These are phyloP conservation scores for Tylopilus felleus DNA, from an alignment of 768 basidiomycete genomes.

Conservation along the genomic window DNA sequence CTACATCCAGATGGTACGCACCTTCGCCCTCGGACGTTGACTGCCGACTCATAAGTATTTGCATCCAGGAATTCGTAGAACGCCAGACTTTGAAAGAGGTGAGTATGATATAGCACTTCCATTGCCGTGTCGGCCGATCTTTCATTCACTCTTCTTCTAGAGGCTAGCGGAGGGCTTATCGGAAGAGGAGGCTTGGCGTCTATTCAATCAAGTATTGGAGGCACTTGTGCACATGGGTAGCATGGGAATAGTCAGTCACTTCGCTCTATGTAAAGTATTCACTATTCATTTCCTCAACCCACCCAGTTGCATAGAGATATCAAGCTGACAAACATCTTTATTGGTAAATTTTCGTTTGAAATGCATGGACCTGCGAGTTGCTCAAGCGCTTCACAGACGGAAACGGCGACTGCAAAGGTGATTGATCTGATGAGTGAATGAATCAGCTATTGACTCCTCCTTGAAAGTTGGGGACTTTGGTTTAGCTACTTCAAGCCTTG, in stretches of 20 bases:
- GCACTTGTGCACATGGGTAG: conserved; percentile 88
- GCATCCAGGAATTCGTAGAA: conserved; percentile 77
- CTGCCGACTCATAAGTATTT: background rate
- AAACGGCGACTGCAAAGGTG: conserved; percentile 81
- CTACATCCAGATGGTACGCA: conserved; percentile 91
- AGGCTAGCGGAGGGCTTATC: conserved; percentile 75
- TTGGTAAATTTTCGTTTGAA: conserved; percentile 50
- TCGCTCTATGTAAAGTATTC: background rate
- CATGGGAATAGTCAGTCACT: conserved; percentile 70
- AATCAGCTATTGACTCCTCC: background rate
- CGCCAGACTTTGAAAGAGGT: conserved; percentile 88
- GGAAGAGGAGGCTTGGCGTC: conserved; percentile 84
- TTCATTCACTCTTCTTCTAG: conserved; percentile 29
- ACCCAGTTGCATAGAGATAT: conserved; percentile 81
- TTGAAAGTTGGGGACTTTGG: conserved; percentile 86
- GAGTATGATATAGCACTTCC: background rate
- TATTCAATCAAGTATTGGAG: conserved; percentile 88
- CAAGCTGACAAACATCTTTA: conserved; percentile 92
- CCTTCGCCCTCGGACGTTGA: background rate
- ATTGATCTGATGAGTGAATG: background rate
- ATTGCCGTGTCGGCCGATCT: background rate
- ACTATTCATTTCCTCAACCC: conserved; percentile 23
- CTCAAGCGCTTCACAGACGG: conserved; percentile 47
- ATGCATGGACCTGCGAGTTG: background rate
- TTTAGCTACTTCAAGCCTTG: conserved; percentile 78